Evolutionary conservation across 2,329 filamentous ascomycete species (phyloP).

Genomic region (Capronia epimyces): DNA sequence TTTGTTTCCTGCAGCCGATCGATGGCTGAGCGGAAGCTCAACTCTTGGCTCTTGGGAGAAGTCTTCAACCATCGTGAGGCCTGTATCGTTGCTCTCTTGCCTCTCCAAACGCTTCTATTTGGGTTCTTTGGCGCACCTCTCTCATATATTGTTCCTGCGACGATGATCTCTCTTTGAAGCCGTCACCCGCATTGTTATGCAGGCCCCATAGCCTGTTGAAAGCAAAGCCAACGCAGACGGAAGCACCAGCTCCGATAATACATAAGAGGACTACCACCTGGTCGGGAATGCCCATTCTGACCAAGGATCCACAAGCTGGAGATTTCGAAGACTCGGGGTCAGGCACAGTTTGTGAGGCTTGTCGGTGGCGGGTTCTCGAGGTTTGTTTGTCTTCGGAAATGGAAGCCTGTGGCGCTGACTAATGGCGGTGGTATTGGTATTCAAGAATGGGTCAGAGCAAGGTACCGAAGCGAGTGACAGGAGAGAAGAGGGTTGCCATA

Average conservation of each 20-base stretch:
- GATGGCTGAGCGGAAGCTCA: too few species aligned
- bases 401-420: too few species aligned
- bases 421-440: neutral
- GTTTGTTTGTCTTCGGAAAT: neutral
- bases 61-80: too few species aligned
- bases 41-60: too few species aligned
- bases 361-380: neutral
- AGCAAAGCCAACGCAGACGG: conserved; percentile 12
- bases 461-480: too few species aligned
- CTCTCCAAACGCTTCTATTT: conserved; percentile 13
- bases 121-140: conserved; percentile 15
- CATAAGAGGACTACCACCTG: conserved; percentile 14
- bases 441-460: neutral
- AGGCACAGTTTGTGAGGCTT: neutral
- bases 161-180: conserved; percentile 11
- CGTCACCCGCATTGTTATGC: neutral
- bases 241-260: conserved; percentile 16
- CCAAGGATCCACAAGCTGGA: neutral
- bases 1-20: too few species aligned
- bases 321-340: neutral
- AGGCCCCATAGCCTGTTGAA: conserved; percentile 12
- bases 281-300: conserved; percentile 9
- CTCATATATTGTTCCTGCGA: conserved; percentile 19
- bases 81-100: too few species aligned
- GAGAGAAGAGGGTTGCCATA: too few species aligned